Evolutionary conservation across 2,329 filamentous ascomycete species (phyloP), one percentile per base, ranked within the genome.

Genomic region (Tolypocladium endophyticum): DNA sequence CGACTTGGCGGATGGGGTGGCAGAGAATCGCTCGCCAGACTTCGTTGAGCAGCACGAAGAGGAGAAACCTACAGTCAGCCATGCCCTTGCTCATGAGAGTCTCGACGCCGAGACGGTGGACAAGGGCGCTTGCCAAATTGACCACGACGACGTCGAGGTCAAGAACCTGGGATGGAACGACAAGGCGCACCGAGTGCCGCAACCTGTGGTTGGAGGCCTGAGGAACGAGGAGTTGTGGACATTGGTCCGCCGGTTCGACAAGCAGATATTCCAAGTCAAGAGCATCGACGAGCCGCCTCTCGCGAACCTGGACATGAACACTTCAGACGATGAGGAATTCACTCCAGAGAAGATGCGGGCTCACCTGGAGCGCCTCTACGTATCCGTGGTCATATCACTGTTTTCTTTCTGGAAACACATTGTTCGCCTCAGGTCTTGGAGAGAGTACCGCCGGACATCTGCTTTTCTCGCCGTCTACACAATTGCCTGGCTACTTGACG

Each of bases 261-360:
- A 90, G 77, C 81, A 84, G 73, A 74, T 83, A 58, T 83, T 83
- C 63, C 76, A 83, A 73, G 88, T 94, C 65, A 90, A 89, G 70
- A 84, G 87, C 35, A 83, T 87, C 11, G 65, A 71, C 0, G 66
- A 73, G 43, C 61, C 67, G 0, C 73, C 73, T 0, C 80, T 88
- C 1, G 88, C 87, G 7, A 84, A 85, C 18, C 76, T 96, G 43
- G 90, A 95, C 70, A 80, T 95, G 61, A 90, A 92, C 65, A 87
- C 90, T 59, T 87, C 89, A 5, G 87, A 92, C 45, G 87, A 93
- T 58, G 90, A 94, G 64, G 88, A 92, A 60, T 94, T 94, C 70
- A 90, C 88, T 0, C 90, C 90, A 0, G 90, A 94, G 68, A 94
- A 94, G 74, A 76, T 95, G 53, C 81, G 90, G 14, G 84, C 87